A percentile compares a stretch with the other conserved stretches of the same genome.
These are phyloP conservation scores for Clitoria ternatea DNA, from an alignment of 306 rosid species.

Conservation along the genomic window DNA sequence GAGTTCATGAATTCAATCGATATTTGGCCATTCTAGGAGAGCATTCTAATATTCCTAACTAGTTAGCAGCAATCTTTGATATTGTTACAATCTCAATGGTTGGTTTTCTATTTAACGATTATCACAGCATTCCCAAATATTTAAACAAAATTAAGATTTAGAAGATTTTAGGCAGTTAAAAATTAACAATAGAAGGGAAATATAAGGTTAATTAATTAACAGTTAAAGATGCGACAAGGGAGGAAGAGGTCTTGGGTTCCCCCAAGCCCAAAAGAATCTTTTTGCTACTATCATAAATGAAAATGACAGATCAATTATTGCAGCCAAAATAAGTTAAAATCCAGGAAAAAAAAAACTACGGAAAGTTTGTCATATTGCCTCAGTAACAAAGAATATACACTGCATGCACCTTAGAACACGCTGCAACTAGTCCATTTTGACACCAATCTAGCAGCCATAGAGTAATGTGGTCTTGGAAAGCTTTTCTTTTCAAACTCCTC, in stretches of 20 bases:
- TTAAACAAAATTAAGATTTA: too few relatives aligned
- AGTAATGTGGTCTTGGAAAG: not conserved
- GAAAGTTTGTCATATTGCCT: not conserved
- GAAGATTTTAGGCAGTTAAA: too few relatives aligned
- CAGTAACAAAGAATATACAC: not conserved
- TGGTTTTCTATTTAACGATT: not conserved
- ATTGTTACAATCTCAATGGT: not conserved
- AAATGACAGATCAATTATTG: not conserved
- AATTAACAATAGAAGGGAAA: too few relatives aligned
- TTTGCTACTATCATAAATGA: not conserved
- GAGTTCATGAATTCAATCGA: not conserved
- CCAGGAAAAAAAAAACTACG: not conserved
- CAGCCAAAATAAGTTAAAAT: not conserved
- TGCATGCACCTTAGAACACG: not conserved
- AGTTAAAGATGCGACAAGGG: too few relatives aligned
- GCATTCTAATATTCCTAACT: not conserved
- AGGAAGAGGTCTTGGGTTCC: too few relatives aligned
- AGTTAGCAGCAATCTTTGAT: not conserved
- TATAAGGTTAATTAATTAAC: too few relatives aligned
- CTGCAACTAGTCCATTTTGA: not conserved
- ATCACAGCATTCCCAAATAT: too few relatives aligned
- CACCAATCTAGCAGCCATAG: conserved; percentile 4
- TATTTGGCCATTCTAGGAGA: not conserved
- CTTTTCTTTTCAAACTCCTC: not conserved
- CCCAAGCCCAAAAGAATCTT: not conserved